phyloP scores from a whole-genome alignment of 140 eudicot species.

The Stevia rebaudiana region DNA sequence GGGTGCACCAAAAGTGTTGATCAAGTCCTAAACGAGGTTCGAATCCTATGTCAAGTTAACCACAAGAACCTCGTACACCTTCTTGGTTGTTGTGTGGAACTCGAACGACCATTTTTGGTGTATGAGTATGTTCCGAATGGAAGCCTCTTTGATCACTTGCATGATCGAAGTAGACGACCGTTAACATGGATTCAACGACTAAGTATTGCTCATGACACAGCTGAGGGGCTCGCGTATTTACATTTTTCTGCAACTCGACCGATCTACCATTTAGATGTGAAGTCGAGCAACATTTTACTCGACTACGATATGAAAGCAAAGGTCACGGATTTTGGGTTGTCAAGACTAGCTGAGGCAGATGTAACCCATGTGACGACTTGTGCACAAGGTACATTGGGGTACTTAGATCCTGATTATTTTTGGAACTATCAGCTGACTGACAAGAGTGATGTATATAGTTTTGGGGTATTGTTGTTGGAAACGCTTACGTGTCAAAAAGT shows the following conservation, averaged over 20 bases:
- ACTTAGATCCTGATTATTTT: conserved; percentile 67
- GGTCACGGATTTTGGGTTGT: conserved; percentile 63
- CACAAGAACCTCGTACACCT: conserved; percentile 55
- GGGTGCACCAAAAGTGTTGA: conserved; percentile 52
- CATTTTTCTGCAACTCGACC: conserved; percentile 57
- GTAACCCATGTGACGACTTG: conserved; percentile 63
- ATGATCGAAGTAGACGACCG: conserved; percentile 16
- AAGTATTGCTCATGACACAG: conserved; percentile 48
- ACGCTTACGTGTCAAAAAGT: conserved; percentile 52
- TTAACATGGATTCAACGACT: conserved; percentile 40
- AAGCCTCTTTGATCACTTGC: conserved; percentile 52
- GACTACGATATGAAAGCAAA: conserved; percentile 52
- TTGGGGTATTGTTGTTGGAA: conserved; percentile 62
- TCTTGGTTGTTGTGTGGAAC: conserved; percentile 57
- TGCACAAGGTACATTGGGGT: conserved; percentile 71
- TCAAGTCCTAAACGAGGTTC: conserved; percentile 63
- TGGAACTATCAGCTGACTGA: conserved; percentile 57
- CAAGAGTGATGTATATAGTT: conserved; percentile 73
- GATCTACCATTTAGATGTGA: conserved; percentile 58
- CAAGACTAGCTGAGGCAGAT: conserved; percentile 49
- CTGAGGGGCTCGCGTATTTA: conserved; percentile 64
- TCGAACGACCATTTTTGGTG: conserved; percentile 53
- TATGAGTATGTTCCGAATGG: conserved; percentile 55
- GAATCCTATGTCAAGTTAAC: conserved; percentile 59
- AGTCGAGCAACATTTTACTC: conserved; percentile 54